phyloP scores from a whole-genome alignment of 345 rosid species.

The Anastatica hierochuntica region DNA sequence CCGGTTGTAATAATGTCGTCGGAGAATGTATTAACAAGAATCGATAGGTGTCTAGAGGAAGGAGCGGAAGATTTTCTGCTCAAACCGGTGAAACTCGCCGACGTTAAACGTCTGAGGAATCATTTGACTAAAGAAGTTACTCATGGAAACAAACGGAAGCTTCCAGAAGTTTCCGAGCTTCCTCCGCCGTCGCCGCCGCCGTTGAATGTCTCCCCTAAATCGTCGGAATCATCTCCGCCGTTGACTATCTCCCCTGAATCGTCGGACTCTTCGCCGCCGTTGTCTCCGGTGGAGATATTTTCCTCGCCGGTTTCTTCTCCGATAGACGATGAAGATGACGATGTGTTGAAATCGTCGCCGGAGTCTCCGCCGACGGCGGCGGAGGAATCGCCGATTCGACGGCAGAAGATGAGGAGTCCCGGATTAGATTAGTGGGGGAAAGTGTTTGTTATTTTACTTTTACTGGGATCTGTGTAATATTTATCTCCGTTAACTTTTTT shows the following conservation, averaged over 20 bases:
- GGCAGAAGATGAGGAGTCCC: slow-evolving; percentile 27
- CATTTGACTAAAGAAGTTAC: too few relatives aligned
- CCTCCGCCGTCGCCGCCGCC: slow-evolving; percentile 17
- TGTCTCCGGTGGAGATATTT: too few relatives aligned
- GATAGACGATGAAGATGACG: not conserved
- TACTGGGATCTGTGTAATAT: slow-evolving; percentile 20
- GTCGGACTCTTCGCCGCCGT: slow-evolving; percentile 9
- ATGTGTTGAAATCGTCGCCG: slow-evolving; percentile 7
- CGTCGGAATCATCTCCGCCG: too few relatives aligned
- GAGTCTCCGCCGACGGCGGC: slow-evolving; percentile 3
- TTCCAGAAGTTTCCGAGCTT: slow-evolving; percentile 31
- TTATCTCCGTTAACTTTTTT: slow-evolving; percentile 25
- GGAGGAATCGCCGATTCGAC: slow-evolving; percentile 23
- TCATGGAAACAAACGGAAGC: slow-evolving; percentile 51
- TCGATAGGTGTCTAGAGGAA: slow-evolving; percentile 91
- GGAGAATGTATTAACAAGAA: slow-evolving; percentile 68
- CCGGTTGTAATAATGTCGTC: slow-evolving; percentile 97
- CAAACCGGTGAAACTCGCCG: slow-evolving; percentile 87
- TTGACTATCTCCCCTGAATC: too few relatives aligned
- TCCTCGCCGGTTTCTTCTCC: slow-evolving; percentile 36
- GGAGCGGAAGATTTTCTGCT: slow-evolving; percentile 87
- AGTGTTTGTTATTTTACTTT: not conserved
- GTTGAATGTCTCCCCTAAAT: too few relatives aligned
- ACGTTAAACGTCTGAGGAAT: slow-evolving; percentile 66
- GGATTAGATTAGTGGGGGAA: slow-evolving; percentile 24